Evolutionary conservation across 2,329 filamentous ascomycete genomes (phyloP).

Genomic region (Colletotrichum horii): DNA sequence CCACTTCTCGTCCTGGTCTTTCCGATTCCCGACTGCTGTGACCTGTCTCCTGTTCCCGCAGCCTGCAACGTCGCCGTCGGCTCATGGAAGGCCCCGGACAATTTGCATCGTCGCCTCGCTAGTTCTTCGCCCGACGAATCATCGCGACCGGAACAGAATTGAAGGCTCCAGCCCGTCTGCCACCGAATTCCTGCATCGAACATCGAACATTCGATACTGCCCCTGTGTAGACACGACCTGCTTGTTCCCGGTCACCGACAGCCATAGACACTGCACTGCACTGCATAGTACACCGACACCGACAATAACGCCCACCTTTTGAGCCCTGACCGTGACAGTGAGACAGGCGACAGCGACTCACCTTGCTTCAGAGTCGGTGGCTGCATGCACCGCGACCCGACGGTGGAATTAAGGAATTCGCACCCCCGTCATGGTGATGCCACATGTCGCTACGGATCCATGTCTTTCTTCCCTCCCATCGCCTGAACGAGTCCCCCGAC

Average conservation of each 20-base stretch:
- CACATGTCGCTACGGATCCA: slow-evolving; percentile 15
- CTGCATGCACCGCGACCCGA: slow-evolving; percentile 4
- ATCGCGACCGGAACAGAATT: not conserved
- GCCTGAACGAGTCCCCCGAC: not conserved
- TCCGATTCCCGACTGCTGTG: not conserved
- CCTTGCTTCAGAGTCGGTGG: not conserved
- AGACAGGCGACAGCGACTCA: not conserved
- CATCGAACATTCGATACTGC: not conserved
- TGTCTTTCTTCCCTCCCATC: not conserved
- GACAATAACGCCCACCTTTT: not conserved
- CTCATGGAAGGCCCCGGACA: not conserved
- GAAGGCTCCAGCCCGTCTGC: not conserved
- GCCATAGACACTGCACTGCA: not conserved
- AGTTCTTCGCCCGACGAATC: slow-evolving; percentile 6
- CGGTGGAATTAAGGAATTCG: slow-evolving; percentile 6
- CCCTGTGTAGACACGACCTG: not conserved
- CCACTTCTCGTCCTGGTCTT: not conserved
- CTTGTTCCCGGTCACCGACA: not conserved
- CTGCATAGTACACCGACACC: not conserved
- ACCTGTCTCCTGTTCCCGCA: not conserved
- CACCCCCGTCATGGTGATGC: slow-evolving; percentile 21
- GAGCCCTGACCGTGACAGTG: not conserved
- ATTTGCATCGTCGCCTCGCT: slow-evolving; percentile 3
- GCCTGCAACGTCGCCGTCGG: not conserved
- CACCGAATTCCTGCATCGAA: not conserved